phyloP scores from a whole-genome alignment of 768 basidiomycete species.

The Gymnopilus dilepis region DNA sequence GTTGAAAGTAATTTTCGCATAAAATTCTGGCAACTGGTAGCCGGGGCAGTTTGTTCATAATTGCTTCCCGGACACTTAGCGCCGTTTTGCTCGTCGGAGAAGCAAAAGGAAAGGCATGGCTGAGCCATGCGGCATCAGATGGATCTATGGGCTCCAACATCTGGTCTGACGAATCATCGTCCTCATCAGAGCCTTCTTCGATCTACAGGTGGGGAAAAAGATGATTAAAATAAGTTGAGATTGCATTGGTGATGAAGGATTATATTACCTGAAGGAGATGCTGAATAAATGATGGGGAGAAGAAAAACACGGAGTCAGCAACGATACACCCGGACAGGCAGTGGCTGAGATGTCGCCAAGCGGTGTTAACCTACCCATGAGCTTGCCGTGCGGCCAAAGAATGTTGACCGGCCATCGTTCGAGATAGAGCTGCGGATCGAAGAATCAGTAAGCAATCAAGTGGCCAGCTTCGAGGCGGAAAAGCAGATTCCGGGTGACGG shows the following conservation, averaged over 20 bases:
- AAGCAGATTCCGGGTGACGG: conserved; percentile 1
- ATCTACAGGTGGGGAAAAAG: conserved; percentile 45
- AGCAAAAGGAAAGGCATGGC: conserved; percentile 64
- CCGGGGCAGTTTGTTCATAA: conserved; percentile 54
- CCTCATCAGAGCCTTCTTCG: conserved; percentile 62
- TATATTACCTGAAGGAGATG: conserved; percentile 66
- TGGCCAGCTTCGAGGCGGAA: conserved; percentile 12
- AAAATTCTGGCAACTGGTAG: conserved; percentile 42
- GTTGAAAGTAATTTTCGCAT: conserved; percentile 61
- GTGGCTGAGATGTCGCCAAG: neutral
- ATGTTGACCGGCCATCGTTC: conserved; percentile 64
- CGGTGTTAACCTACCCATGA: conserved; percentile 58
- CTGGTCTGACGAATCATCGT: conserved; percentile 42
- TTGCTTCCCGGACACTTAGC: conserved; percentile 46
- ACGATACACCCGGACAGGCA: neutral
- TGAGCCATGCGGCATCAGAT: conserved; percentile 62
- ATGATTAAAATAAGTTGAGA: conserved; percentile 6
- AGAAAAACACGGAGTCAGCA: neutral
- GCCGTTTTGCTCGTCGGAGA: conserved; percentile 46
- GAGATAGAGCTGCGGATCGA: conserved; percentile 56
- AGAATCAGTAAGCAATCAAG: conserved; percentile 17
- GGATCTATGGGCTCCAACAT: conserved; percentile 43
- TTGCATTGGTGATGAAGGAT: conserved; percentile 10
- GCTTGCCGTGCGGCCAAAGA: conserved; percentile 70
- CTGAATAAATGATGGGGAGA: conserved; percentile 35